Base-by-base conservation (phyloP, 805 yeast genomes). In the Cyberlindnera euphorbiiphila region DNA sequence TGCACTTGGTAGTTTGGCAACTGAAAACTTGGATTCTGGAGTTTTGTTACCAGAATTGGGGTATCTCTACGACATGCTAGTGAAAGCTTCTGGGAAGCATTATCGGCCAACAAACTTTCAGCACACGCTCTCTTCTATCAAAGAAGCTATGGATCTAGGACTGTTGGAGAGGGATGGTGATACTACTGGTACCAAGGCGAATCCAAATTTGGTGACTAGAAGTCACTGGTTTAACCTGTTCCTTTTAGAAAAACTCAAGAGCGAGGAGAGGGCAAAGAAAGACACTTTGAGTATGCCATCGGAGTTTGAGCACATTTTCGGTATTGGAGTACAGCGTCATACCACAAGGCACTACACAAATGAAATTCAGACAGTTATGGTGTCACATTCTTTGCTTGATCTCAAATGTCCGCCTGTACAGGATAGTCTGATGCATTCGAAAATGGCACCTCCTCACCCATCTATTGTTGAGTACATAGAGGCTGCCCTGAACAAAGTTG, bases 51-150 rank as follows among this genome's bases (percentile, higher is more conserved):
- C 85, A 33, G 97, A 93, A 55, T 63, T 89, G 31, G 98, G 96
- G 0, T 86, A 87, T 46, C 64, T 94, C 11, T 86, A 78, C 61
- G 98, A 94, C 54, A 91, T 93, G 98, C 72, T 91, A 62, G 72
- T 71, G 28, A 85, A 85, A 56, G 87, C 96, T 0, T 62, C 72
- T 11, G 93, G 95, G 0, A 72, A 74, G 25, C 85, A 84, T 49
- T 87, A 91, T 51, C 76, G 85, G 26, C 82, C 96, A 0, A 68
- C 88, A 2, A 93, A 93, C 55, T 87, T 91, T 53, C 81, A 78
- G 47, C 64, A 68, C 24, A 57, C 76, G 4, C 54, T 83, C 26
- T 64, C 68, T 9, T 56, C 69, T 1, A 57, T 68, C 6, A 69
- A 71, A 1, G 75, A 74, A 22, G 85, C 85, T 0, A 54, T 62